Percentiles rank a stretch among this genome's conserved stretches.
phyloP scores from a whole-genome alignment of 441 rosid species.

The Populus hybrid region DNA sequence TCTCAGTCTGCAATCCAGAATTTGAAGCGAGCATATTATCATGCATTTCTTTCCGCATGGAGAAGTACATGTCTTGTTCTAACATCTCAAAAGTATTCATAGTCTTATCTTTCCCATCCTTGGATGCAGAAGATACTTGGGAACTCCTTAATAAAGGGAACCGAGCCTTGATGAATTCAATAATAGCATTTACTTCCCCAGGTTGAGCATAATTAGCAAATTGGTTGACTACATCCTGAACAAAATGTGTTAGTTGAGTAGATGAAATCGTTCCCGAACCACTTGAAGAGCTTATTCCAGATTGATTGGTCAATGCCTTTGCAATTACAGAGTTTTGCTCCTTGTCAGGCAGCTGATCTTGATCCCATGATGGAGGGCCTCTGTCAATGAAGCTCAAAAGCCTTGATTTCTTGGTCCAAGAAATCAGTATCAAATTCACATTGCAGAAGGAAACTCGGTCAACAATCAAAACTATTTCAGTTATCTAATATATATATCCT shows the following conservation, averaged over 20 bases:
- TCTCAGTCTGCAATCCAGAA: slow-evolving; percentile 29
- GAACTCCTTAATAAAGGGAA: slow-evolving; percentile 47
- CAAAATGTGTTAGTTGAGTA: slow-evolving; percentile 36
- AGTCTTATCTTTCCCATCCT: slow-evolving; percentile 39
- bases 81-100: slow-evolving; percentile 42
- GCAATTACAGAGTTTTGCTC: slow-evolving; percentile 24
- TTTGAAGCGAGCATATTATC: slow-evolving; percentile 26
- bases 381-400: slow-evolving; percentile 74
- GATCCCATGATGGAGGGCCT: slow-evolving; percentile 76
- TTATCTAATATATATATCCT: not conserved
- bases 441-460: not conserved
- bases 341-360: slow-evolving; percentile 37
- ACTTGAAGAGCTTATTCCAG: slow-evolving; percentile 29
- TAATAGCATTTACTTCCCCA: slow-evolving; percentile 44
- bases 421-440: slow-evolving; percentile 16
- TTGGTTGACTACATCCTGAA: slow-evolving; percentile 52
- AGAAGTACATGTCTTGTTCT: slow-evolving; percentile 62
- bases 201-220: slow-evolving; percentile 37
- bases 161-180: slow-evolving; percentile 55
- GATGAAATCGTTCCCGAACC: slow-evolving; percentile 38
- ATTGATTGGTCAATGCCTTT: slow-evolving; percentile 35
- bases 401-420: slow-evolving; percentile 77
- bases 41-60: slow-evolving; percentile 37
- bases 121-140: slow-evolving; percentile 38
- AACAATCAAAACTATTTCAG: not conserved